These are phyloP conservation scores for Viola pubescens DNA, from an alignment of 441 rosid species.

Conservation along the genomic window DNA sequence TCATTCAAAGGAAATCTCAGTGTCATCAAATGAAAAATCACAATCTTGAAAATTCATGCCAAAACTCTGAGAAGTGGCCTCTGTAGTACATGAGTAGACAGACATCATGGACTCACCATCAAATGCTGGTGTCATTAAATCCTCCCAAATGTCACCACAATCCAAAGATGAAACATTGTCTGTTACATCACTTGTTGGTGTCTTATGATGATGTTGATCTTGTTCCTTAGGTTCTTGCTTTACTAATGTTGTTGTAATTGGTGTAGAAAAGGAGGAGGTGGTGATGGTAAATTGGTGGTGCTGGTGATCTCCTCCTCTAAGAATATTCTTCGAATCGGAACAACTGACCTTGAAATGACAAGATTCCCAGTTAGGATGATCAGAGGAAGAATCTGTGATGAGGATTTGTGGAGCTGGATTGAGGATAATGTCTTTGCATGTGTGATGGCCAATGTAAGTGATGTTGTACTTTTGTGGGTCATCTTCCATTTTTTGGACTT, in stretches of 20 bases:
- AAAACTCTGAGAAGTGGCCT: conserved; percentile 15
- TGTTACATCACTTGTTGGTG: conserved; percentile 18
- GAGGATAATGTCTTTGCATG: conserved; percentile 29
- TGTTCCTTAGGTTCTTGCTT: conserved; percentile 26
- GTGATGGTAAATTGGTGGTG: neutral
- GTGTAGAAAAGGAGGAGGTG: neutral
- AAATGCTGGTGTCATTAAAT: conserved; percentile 14
- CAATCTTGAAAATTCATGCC: conserved; percentile 18
- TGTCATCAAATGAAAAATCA: conserved; percentile 23
- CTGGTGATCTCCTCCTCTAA: neutral
- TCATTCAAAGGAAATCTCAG: neutral
- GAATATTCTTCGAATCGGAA: conserved; percentile 8
- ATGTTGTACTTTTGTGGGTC: conserved; percentile 37
- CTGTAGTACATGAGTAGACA: neutral
- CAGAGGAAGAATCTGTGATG: conserved; percentile 5
- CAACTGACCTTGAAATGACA: neutral
- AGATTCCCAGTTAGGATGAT: neutral
- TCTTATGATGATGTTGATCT: too few species aligned
- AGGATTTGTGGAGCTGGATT: conserved; percentile 19
- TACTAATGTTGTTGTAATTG: neutral
- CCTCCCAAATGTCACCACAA: conserved; percentile 23
- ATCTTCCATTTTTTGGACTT: conserved; percentile 58
- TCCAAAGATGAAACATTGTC: conserved; percentile 19
- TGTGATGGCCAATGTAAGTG: conserved; percentile 54
- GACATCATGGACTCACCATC: conserved; percentile 7